phyloP scores from a whole-genome alignment of 371 early-diverging fungal genomes.

The Parasitella parasitica region DNA sequence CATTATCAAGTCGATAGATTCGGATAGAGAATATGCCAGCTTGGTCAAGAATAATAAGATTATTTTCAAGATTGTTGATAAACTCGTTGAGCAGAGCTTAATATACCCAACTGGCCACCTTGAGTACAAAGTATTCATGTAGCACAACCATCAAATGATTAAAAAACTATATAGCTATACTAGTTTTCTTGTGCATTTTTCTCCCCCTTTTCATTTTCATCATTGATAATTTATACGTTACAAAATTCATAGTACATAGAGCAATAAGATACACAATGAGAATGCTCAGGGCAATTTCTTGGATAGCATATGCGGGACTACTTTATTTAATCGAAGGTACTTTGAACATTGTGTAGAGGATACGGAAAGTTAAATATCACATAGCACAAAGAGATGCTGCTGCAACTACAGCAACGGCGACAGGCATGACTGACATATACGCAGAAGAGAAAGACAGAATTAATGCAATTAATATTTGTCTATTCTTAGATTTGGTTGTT shows the following conservation, averaged over 20 bases:
- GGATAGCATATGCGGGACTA: not conserved
- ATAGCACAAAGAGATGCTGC: not conserved
- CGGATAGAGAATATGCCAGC: not conserved
- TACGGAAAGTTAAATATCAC: not conserved
- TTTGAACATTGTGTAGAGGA: too few species aligned
- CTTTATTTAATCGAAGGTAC: too few species aligned
- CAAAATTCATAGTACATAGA: not conserved
- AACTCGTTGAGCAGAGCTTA: not conserved
- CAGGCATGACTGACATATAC: too few species aligned
- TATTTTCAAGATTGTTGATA: not conserved
- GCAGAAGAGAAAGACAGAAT: not conserved
- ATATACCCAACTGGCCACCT: not conserved
- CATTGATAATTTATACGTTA: not conserved
- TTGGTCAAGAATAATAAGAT: not conserved
- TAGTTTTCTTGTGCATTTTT: not conserved
- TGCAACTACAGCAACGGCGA: not conserved
- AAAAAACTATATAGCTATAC: not conserved
- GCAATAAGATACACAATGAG: not conserved
- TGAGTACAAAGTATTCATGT: not conserved
- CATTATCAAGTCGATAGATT: not conserved
- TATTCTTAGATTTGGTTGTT: slow-evolving; percentile 1
- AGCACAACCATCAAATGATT: not conserved
- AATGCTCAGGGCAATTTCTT: not conserved
- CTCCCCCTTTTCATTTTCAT: not conserved
- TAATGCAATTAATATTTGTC: not conserved